Conservation (phyloP, 2,329 filamentous ascomycete genomes). For the Arthroderma sp. region DNA sequence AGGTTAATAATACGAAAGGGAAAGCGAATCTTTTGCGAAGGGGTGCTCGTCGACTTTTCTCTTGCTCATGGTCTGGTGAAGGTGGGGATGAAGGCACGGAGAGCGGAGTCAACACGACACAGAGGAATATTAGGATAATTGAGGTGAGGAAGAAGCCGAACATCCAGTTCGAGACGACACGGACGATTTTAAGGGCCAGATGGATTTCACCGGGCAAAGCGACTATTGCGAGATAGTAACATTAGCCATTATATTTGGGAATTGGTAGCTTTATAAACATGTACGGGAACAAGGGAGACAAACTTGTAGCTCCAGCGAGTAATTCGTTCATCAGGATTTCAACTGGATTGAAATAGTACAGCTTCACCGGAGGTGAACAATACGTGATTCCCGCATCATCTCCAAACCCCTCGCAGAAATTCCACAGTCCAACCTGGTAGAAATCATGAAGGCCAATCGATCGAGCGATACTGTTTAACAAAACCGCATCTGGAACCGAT, state of each 20-base stretch:
- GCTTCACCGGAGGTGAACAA: slow-evolving; percentile 55
- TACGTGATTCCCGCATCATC: slow-evolving; percentile 52
- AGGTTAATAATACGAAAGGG: slow-evolving; percentile 54
- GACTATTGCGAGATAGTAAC: slow-evolving; percentile 32
- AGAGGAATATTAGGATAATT: slow-evolving; percentile 54
- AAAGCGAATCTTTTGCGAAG: slow-evolving; percentile 33
- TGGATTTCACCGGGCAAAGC: slow-evolving; percentile 62
- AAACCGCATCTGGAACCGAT: slow-evolving; percentile 53
- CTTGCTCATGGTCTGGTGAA: slow-evolving; percentile 16
- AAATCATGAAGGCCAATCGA: slow-evolving; percentile 84
- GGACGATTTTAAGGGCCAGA: slow-evolving; percentile 60
- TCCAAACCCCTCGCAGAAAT: slow-evolving; percentile 76
- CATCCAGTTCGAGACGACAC: slow-evolving; percentile 69
- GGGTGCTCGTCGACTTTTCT: slow-evolving; percentile 9
- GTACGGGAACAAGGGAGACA: no score
- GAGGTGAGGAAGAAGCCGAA: slow-evolving; percentile 73
- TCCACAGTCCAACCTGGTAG: slow-evolving; percentile 86
- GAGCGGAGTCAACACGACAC: slow-evolving; percentile 51
- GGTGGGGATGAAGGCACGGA: slow-evolving; percentile 33
- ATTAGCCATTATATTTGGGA: slow-evolving; percentile 2
- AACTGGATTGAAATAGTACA: slow-evolving; percentile 90
- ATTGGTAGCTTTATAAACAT: background rate
- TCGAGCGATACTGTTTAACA: slow-evolving; percentile 79
- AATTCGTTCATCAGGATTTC: slow-evolving; percentile 67
- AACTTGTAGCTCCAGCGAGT: slow-evolving; percentile 63